Conservation (phyloP, 2,329 filamentous ascomycete genomes). For the Paecilomyces sp. region DNA sequence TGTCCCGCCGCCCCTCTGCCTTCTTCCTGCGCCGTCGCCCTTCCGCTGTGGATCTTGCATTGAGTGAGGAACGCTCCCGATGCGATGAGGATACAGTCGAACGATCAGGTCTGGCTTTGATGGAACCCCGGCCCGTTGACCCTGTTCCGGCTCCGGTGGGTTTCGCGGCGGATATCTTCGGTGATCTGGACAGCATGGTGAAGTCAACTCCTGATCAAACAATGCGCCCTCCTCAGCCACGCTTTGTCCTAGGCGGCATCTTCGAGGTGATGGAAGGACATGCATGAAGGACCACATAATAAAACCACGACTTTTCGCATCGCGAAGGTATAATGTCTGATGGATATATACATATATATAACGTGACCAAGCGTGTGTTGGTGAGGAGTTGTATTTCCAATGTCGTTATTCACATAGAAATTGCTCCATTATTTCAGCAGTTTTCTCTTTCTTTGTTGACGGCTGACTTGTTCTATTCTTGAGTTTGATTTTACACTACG, state of each 20-base stretch:
- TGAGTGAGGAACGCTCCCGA: conserved; percentile 36
- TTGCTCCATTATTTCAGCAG: not conserved
- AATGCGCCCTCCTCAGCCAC: conserved; percentile 17
- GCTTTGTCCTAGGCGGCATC: conserved; percentile 41
- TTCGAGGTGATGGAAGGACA: conserved; percentile 41
- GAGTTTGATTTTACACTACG: not conserved
- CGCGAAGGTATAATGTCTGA: not conserved
- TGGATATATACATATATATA: not conserved
- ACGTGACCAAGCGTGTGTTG: not conserved
- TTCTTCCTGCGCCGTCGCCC: conserved; percentile 33
- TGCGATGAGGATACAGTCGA: conserved; percentile 32
- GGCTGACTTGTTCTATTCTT: not conserved
- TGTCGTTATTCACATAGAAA: not conserved
- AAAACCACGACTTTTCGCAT: not conserved
- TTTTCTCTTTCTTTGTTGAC: not conserved
- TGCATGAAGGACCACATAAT: conserved; percentile 12
- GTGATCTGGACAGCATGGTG: conserved; percentile 3
- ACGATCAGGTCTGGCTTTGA: conserved; percentile 32
- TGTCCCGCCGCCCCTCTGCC: conserved; percentile 22
- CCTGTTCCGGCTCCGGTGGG: conserved; percentile 19
- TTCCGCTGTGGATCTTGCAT: conserved; percentile 36
- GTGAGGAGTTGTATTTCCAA: not conserved
- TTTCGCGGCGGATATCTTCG: conserved; percentile 12
- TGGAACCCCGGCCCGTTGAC: conserved; percentile 40
- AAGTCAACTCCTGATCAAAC: conserved; percentile 4